These are phyloP conservation scores for Hura crepitans DNA, from an alignment of 441 rosid genomes.

Conservation along the genomic window DNA sequence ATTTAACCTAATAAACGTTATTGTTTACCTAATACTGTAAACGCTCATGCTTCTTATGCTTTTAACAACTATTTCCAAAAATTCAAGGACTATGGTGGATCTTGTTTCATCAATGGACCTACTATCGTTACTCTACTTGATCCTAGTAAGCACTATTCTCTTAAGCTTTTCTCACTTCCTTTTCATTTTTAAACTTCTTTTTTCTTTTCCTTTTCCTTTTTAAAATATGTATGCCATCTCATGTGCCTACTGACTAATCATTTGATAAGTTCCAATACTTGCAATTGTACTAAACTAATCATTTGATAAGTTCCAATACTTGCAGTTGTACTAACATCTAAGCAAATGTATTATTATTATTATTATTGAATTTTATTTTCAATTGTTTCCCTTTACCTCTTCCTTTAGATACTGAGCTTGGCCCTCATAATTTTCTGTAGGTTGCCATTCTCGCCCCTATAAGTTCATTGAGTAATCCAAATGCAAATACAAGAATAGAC, in stretches of 20 bases:
- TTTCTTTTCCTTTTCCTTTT: background rate
- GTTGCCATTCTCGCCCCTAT: conserved; percentile 45
- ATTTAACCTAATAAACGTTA: conserved; percentile 52
- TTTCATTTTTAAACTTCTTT: background rate
- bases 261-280: background rate
- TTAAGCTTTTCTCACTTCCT: background rate
- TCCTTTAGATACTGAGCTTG: background rate
- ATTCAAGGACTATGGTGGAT: conserved; percentile 54
- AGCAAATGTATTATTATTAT: no score
- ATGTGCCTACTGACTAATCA: conserved; percentile 5
- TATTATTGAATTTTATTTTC: no score
- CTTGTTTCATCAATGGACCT: conserved; percentile 66
- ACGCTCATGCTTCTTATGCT: conserved; percentile 58
- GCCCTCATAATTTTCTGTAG: conserved; percentile 30
- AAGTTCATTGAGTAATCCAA: conserved; percentile 35
- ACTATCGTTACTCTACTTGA: conserved; percentile 64
- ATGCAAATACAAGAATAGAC: background rate
- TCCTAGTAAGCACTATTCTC: conserved; percentile 44
- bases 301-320: background rate
- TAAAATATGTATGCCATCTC: background rate
- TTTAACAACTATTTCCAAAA: conserved; percentile 68
- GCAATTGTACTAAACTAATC: background rate
- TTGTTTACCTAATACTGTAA: conserved; percentile 53
- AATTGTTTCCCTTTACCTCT: background rate
- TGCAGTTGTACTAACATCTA: background rate